Evolutionary conservation across 202 grass and related monocot species (phyloP).

Genomic region (Carex sylvatica): DNA sequence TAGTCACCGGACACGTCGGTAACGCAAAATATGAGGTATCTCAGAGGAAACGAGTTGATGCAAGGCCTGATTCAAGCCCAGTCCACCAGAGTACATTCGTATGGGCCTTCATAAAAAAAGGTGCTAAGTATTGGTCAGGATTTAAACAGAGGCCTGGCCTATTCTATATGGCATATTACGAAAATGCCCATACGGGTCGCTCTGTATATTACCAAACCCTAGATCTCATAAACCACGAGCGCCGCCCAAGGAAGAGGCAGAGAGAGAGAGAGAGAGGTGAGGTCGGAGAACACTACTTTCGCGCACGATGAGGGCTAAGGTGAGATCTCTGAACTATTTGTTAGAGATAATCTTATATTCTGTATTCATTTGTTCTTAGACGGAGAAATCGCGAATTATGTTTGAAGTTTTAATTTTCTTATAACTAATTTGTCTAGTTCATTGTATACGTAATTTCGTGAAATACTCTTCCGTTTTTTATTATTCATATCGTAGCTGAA

Average conservation of each 20-base stretch:
- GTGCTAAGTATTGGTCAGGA: too few species aligned
- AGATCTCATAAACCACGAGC: not conserved
- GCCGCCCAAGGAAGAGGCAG: not conserved
- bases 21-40: too few species aligned
- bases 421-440: not conserved
- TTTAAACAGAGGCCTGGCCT: too few species aligned
- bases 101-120: too few species aligned
- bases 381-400: not conserved
- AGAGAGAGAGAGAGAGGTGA: not conserved
- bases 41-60: too few species aligned
- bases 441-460: not conserved
- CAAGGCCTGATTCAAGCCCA: not conserved
- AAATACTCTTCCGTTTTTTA: not conserved
- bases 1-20: too few species aligned
- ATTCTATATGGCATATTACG: too few species aligned
- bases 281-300: not conserved
- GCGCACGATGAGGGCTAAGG: constrained; percentile 73
- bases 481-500: not conserved
- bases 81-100: too few species aligned
- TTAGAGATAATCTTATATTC: not conserved
- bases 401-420: not conserved
- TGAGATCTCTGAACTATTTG: not conserved
- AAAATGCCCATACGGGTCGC: not conserved
- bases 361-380: not conserved
- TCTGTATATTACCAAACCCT: not conserved